Percentiles rank a stretch among this genome's conserved stretches.
Evolutionary conservation across 331 rosid species (phyloP).

Genomic region (Stylosanthes scabra): DNA sequence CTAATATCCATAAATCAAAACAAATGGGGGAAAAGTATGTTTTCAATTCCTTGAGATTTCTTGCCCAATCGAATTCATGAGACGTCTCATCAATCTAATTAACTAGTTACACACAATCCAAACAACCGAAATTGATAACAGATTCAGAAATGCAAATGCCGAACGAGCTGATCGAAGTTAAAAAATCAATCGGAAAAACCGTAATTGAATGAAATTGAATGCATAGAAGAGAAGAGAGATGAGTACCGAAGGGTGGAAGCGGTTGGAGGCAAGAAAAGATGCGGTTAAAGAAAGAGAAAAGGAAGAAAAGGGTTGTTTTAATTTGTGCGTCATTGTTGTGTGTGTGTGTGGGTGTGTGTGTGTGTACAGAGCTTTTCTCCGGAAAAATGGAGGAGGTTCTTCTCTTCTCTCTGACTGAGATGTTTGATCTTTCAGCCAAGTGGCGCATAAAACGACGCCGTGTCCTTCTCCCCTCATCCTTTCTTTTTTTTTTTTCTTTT

Average conservation of each 20-base stretch:
- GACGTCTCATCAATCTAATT: background rate
- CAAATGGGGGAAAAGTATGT: background rate
- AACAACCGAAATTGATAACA: background rate
- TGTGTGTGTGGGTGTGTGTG: no score
- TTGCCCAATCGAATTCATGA: background rate
- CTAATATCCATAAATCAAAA: background rate
- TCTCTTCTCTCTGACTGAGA: background rate
- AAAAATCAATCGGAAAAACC: constrained; percentile 16
- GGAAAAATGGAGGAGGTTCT: background rate
- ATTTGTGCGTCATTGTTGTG: no score
- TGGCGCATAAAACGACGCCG: background rate
- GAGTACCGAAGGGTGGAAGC: constrained; percentile 12
- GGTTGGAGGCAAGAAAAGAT: background rate
- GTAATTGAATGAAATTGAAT: background rate
- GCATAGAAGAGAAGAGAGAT: constrained; percentile 7
- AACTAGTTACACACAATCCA: background rate
- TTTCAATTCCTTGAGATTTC: background rate
- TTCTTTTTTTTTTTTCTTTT: background rate
- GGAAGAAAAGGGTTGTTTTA: background rate
- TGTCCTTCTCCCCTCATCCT: background rate
- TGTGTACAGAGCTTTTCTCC: background rate
- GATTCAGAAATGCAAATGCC: background rate
- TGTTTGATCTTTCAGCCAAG: background rate
- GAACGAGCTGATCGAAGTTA: background rate
- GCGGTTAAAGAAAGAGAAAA: background rate